Evolutionary conservation across 805 yeast species (phyloP), one percentile per base, ranked within the genome.

Genomic region (Hanseniaspora nectarophila): DNA sequence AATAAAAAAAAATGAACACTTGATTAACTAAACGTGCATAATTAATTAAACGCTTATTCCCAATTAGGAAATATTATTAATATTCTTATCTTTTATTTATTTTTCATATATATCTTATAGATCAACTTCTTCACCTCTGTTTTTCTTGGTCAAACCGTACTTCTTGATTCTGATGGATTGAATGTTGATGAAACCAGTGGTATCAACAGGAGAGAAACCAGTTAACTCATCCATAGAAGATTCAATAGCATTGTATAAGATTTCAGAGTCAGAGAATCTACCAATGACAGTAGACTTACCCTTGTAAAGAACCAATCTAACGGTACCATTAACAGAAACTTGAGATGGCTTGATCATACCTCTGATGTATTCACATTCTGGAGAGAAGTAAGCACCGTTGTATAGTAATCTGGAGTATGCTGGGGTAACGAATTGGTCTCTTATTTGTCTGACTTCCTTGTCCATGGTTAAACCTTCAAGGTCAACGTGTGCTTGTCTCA

Each of bases 191-290:
- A 92, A 92, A 53, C 98, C 98, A 56, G 94, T 74, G 55, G 98
- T 87, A 69, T 90, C 97, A 68, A 85, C 88, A 58, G 98, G 98
- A 63, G 85, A 82, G 77, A 92, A 92, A 55, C 96, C 98, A 54
- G 97, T 88, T 65, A 92, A 81, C 73, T 92, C 98, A 71, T 92
- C 98, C 98, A 92, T 92, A 12, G 97, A 90, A 15, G 97, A 89
- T 71, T 90, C 97, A 53, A 96, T 87, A 58, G 95, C 95, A 68
- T 92, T 97, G 71, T 92, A 92, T 61, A 92, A 79, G 73, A 88
- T 90, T 74, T 92, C 98, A 56, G 97, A 88, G 58, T 82, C 82
- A 24, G 96, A 87, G 56, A 82, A 88, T 78, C 98, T 87, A 67
- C 98, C 98, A 65, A 89, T 77, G 59, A 90, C 78, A 54, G 74